Evolutionary conservation across 345 rosid species (phyloP), one percentile per base, ranked within the genome.

Genomic region (Citrus sp.): DNA sequence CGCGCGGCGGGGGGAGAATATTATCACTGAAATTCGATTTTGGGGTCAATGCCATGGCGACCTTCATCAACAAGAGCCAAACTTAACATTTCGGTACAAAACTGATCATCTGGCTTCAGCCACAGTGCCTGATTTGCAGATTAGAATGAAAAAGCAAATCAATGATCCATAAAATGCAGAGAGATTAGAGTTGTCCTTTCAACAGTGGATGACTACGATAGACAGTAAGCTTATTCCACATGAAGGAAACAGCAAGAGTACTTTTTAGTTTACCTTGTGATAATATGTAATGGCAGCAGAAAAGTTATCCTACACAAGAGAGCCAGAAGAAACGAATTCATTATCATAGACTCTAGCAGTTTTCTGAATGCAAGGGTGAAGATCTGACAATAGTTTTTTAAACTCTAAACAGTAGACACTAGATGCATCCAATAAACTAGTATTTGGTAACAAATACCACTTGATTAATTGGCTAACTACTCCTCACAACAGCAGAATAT

Each of bases 41-140:
- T 81, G 32, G 88, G 77, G 85, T 92, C 93, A 8, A 84, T 78
- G 64, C 93, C 97, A 22, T 25, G 80, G 65, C 79, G 95, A 73
- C 91, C 86, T 82, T 94, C 99, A 65, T 94, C 93, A 27, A 74
- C 69, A 7, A 94, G 94, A 56, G 98, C 97, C 82, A 86, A 74
- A 67, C 86, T 90, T 77, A 96, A 85, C 99, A 96, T 94, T 70
- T 96, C 97, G 0, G 89, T 84, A 89, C 98, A 94, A 81, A 94
- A 96, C 46, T 90, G 89, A 82, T 93, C 99, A 60, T 93, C 90
- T 13, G 96, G 91, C 80, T 91, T 90, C 87, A 91, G 79, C 94
- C 93, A 91, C 62, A 94, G 70, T 67, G 97, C 97, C 97, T 93
- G 92, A 75, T 79, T 10, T 58, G 38, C 54, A 72, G 70, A 21